Evolutionary conservation across 1,139 yeast genomes (phyloP), one percentile per base, ranked within the genome.

Genomic region (Saccharomyces hybrid): DNA sequence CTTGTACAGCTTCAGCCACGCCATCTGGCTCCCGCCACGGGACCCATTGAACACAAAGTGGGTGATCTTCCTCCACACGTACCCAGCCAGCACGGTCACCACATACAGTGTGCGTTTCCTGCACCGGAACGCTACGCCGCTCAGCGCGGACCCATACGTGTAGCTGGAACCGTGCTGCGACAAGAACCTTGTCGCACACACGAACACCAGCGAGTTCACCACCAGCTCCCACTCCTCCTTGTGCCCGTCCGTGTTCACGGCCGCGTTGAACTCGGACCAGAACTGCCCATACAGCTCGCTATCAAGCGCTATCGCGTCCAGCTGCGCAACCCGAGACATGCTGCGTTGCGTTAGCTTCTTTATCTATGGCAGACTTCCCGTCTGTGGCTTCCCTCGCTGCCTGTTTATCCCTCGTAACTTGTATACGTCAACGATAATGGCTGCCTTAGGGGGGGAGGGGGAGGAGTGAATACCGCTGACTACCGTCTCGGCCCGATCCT

Each of bases 121-220:
- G 49, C 64, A 57, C 5, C 28, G 53, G 49, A 57, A 64, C 1
- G 49, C 49, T 1, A 60, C 54, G 4, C 65, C 64, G 49, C 65
- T 64, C 12, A 66, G 55, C 19, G 56, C 54, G 1, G 69, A 61
- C n/a, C 66, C 66, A 49, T 66, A 66, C 4, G 70, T 66, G 9
- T 52, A 47, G 9, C 62, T 55, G 3, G 50, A 21, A 12, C 21
- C 16, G 11, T 42, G 44, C 2, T 28, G 26, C 6, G 26, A 47
- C 8, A 42, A 16, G 29, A 49, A 53, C 19, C 51, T 57, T 3
- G 67, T 38, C 2, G 64, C 56, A 48, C 58, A 55, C 11, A 56
- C 26, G 50, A 62, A 65, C 12, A 64, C 57, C 28, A 65, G 34
- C 2, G 64, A 49, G 11, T 64, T 60, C 3, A 64, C 28, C 2